Evolutionary conservation across 116 monocot genomes (phyloP), one percentile per base, ranked within the genome.

Genomic region (Cymodocea nodosa): DNA sequence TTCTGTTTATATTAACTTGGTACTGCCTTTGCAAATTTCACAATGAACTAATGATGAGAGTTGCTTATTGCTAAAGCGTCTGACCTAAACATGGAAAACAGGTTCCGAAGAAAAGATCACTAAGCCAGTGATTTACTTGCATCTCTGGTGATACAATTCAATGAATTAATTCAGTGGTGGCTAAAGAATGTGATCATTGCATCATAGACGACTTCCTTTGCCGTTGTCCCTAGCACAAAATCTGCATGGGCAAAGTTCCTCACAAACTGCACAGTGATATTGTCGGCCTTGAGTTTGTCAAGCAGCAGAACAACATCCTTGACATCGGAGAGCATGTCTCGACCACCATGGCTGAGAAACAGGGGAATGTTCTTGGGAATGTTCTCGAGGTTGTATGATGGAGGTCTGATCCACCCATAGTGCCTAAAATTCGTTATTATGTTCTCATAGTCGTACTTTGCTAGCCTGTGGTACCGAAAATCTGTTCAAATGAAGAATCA

Each of bases 301-400:
- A 90, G 68, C 62, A 91, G 59, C 7, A 51, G 79, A 16, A 52
- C 34, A 4, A 97, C 91, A 35, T 97, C 97, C 2, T 18, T 17
- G 2, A 54, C 56, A 50, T 91, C 88, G 0, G 97, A 76, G 16
- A 97, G 83, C 6, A 51, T 52, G 73, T 97, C 97, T 9, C 56
- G 59, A 53, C 92, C 89, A 15, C 97, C 97, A n/a, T 97, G 84
- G 79, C 92, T 89, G 54, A 97, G 76, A 65, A 84, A 89, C 15
- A 97, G 63, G 1, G 92, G 82, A 56, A 97, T 51, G 34, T 73
- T 44, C 0, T 53, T 60, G 0, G 88, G 83, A 25, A 97, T 89
- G 69, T 59, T 79, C 23, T 71, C 68, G 35, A 97, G 49, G 71
- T 91, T 76, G 71, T 97, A 97, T 4, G 39, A 37, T 0, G 97